Base-by-base conservation (phyloP, 169 alveolate genomes). In the Plasmodium reichenowi region DNA sequence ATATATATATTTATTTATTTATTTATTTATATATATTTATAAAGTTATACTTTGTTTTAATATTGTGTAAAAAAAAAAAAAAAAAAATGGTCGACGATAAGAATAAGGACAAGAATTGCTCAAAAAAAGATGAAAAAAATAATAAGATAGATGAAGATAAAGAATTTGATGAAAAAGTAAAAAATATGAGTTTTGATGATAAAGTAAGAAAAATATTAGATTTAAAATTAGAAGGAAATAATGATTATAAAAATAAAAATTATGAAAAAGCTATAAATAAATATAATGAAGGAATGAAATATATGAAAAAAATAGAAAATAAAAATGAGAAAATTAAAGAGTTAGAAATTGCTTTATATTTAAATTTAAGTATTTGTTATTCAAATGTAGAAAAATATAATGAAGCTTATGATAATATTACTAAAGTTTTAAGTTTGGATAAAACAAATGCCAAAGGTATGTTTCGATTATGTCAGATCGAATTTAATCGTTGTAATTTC, bases 391-490 rank as follows among this genome's bases (percentile, higher is more conserved):
- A 88, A 54, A 89, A 92, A 22, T 88, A 92, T 75, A 88, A 88
- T 32, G 88, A 92, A 2, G 95, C 93, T 10, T 85, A 88, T 62
- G 86, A 92, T 20, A 45, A 88, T 17, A 74, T 92, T 15, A 85
- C 74, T n/a, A 68, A 92, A 76, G 85, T 92, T 17, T 67, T 92
- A 15, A 68, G 24, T 10, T 17, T 78, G n/a, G 89, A 78, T 78
- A 92, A 92, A 83, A 83, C 60, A 10, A 80, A 92, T 38, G 71
- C 88, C 17, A 86, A 92, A 17, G 92, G 89, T n/a, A 70, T 92
- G 71, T 88, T 88, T 72, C 62, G 93, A 48, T 58, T 92, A 8
- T 88, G 89, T 62, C 90, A 92, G 64, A 87, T 92, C 24, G 95
- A 92, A 56, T 72, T 63, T 47, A 92, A 86, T 20, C 70, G 95